Evolutionary conservation across 1,139 yeast species (phyloP).

Genomic region (Chernovozyma aurita): DNA sequence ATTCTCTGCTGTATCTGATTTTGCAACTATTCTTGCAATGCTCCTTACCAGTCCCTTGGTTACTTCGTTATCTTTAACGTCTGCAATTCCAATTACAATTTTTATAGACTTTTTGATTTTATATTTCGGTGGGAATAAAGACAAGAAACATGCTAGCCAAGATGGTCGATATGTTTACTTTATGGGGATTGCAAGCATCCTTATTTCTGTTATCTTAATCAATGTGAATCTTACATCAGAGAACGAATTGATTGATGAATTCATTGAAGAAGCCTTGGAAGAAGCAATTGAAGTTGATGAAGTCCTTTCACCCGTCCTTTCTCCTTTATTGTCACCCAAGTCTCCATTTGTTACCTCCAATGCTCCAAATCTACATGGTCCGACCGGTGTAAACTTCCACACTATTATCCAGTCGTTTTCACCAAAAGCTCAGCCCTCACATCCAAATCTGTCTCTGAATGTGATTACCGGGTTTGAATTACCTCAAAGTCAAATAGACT

Average conservation of each 20-base stretch:
- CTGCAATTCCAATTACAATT: constrained; percentile 51
- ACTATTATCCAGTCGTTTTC: constrained; percentile 9
- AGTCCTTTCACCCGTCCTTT: constrained; percentile 41
- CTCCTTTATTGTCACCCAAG: constrained; percentile 31
- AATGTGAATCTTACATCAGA: constrained; percentile 41
- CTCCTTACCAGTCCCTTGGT: constrained; percentile 51
- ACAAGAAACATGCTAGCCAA: constrained; percentile 9
- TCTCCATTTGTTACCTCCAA: constrained; percentile 6
- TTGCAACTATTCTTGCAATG: constrained; percentile 46
- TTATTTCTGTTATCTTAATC: constrained; percentile 44
- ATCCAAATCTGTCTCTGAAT: constrained; percentile 1
- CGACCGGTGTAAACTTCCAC: constrained; percentile 6
- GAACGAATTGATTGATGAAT: constrained; percentile 42
- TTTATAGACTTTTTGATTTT: constrained; percentile 39
- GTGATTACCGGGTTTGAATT: constrained; percentile 4
- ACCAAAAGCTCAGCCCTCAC: constrained; percentile 7
- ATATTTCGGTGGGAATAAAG: constrained; percentile 16
- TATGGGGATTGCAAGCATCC: constrained; percentile 43
- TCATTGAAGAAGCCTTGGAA: constrained; percentile 46
- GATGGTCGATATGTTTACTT: constrained; percentile 24
- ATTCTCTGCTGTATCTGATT: constrained; percentile 47
- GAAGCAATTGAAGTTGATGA: constrained; percentile 46
- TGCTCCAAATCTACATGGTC: constrained; percentile 3
- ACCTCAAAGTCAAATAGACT: constrained; percentile 8
- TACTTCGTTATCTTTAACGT: constrained; percentile 47